Evolutionary conservation across 306 rosid genomes (phyloP).

Genomic region (Sesbania bispinosa): DNA sequence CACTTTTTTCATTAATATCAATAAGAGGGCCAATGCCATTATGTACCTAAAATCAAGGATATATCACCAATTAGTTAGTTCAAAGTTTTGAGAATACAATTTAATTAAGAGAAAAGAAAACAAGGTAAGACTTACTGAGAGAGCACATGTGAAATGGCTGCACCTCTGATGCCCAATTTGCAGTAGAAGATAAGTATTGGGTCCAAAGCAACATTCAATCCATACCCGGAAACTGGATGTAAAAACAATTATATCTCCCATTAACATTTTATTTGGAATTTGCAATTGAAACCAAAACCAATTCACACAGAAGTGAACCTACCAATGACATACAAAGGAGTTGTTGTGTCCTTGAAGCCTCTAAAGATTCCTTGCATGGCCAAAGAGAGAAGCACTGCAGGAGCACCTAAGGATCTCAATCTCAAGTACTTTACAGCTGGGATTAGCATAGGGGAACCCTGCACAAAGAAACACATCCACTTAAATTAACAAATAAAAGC

Average conservation of each 20-base stretch:
- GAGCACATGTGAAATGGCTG: conserved; percentile 90
- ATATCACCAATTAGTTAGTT: too few species aligned
- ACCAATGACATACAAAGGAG: conserved; percentile 92
- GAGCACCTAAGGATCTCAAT: conserved; percentile 87
- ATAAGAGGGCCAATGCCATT: conserved; percentile 60
- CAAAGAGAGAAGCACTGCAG: conserved; percentile 97
- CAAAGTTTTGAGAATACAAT: background rate
- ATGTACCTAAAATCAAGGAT: conserved; percentile 64
- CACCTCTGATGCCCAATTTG: conserved; percentile 80
- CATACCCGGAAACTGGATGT: conserved; percentile 61
- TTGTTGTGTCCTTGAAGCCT: conserved; percentile 94
- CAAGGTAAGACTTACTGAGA: conserved; percentile 72
- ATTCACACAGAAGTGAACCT: conserved; percentile 16
- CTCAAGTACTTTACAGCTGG: conserved; percentile 78
- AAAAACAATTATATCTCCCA: background rate
- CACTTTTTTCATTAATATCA: conserved; percentile 58
- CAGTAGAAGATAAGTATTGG: conserved; percentile 76
- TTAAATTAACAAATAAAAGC: background rate
- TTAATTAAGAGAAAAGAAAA: background rate
- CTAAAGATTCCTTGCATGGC: conserved; percentile 98
- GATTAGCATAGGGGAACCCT: conserved; percentile 78
- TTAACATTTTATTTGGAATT: background rate
- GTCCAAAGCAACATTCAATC: conserved; percentile 65
- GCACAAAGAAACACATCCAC: background rate
- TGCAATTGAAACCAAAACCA: too few species aligned